Conservation (phyloP, 306 rosid species). For the Casuarina equisetifolia region DNA sequence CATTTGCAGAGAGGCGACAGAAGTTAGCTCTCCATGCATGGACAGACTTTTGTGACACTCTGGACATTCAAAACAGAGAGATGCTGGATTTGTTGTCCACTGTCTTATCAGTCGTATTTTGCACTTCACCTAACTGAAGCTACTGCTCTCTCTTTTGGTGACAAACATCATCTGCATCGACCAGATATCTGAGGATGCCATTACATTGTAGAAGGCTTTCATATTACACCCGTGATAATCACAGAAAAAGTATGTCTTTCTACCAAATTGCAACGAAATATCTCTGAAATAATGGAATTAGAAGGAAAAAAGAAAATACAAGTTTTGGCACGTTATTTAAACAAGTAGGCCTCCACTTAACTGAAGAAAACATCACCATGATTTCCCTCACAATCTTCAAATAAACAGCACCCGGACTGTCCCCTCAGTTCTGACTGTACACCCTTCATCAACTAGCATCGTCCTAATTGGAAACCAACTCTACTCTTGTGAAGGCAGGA, state of each 20-base stretch:
- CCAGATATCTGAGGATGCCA: background rate
- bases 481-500: conserved; percentile 27
- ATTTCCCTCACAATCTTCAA: conserved; percentile 16
- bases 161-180: background rate
- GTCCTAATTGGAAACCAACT: conserved; percentile 19
- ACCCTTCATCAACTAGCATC: conserved; percentile 31
- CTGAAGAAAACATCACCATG: conserved; percentile 16
- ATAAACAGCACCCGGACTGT: conserved; percentile 12
- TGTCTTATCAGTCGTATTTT: too few relatives aligned
- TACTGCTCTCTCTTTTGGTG: too few relatives aligned
- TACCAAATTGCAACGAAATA: background rate
- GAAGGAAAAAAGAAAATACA: conserved; percentile 2
- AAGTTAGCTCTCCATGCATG: too few relatives aligned
- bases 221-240: background rate
- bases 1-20: too few relatives aligned
- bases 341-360: conserved; percentile 8
- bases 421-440: conserved; percentile 42
- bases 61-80: too few relatives aligned
- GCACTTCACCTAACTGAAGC: too few relatives aligned
- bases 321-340: background rate
- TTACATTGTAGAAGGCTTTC: background rate
- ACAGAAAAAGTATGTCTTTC: background rate
- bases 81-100: too few relatives aligned
- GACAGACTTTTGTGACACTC: too few relatives aligned
- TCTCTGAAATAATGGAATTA: background rate